Evolutionary conservation across 306 rosid genomes (phyloP).

Genomic region (Inga oerstediana): DNA sequence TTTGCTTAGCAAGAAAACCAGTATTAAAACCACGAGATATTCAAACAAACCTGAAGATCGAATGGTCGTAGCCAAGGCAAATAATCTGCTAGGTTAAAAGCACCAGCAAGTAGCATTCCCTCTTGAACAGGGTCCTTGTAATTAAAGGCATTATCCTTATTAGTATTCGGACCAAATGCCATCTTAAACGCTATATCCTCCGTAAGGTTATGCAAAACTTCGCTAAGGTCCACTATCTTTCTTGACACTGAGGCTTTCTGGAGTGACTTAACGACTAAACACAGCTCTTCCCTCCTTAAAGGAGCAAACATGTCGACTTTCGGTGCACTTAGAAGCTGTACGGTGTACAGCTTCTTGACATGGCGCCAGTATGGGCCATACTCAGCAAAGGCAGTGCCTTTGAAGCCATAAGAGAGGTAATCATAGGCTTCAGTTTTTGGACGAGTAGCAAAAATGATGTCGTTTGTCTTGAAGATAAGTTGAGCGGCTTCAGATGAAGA

Average conservation of each 20-base stretch:
- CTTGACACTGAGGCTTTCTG: background rate
- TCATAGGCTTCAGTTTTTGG: background rate
- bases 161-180: background rate
- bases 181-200: background rate
- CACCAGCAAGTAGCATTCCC: background rate
- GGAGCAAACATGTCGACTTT: conserved; percentile 4
- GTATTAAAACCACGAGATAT: no score
- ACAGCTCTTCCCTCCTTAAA: conserved; percentile 1
- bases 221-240: conserved; percentile 27
- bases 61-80: conserved; percentile 16
- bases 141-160: background rate
- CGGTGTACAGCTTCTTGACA: conserved; percentile 27
- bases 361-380: conserved; percentile 38
- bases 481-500: conserved; percentile 42
- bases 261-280: background rate
- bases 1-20: no score
- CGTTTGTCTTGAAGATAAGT: conserved; percentile 45
- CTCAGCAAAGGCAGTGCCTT: conserved; percentile 19
- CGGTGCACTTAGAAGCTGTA: conserved; percentile 19
- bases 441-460: conserved; percentile 4
- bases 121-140: conserved; percentile 26
- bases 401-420: background rate
- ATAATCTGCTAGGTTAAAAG: conserved; percentile 34
- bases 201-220: background rate
- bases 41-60: conserved; percentile 32